Evolutionary conservation across 352 stramenopile species (phyloP).

Genomic region (Globisporangium recalcitrans): DNA sequence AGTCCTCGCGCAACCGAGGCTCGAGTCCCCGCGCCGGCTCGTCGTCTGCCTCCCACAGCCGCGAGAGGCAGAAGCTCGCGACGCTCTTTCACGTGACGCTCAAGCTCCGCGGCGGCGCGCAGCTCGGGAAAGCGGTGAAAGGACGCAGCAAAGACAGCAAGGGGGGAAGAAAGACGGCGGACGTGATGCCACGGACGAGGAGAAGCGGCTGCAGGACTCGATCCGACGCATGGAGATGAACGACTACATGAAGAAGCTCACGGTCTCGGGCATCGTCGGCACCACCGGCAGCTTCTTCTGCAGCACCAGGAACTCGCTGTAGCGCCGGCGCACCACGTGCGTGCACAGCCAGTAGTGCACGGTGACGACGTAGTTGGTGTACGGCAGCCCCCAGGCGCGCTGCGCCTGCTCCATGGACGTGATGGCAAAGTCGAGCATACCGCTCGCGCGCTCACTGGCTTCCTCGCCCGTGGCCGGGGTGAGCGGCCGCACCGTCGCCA

Average conservation of each 20-base stretch:
- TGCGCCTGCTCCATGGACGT: constrained; percentile 60
- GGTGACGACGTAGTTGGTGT: constrained; percentile 67
- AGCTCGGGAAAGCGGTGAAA: constrained; percentile 77
- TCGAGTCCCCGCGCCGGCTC: too few species aligned
- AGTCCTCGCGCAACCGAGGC: too few species aligned
- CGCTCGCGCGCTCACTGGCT: constrained; percentile 36
- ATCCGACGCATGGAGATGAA: constrained; percentile 83
- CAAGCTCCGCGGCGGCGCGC: constrained; percentile 54
- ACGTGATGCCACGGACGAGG: constrained; percentile 45
- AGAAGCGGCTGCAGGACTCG: constrained; percentile 64
- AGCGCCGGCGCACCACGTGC: constrained; percentile 60
- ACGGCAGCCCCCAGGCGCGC: constrained; percentile 42
- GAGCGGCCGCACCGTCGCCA: constrained; percentile 42
- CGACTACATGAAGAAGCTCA: constrained; percentile 81
- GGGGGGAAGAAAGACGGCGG: constrained; percentile 50
- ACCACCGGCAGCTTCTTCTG: constrained; percentile 44
- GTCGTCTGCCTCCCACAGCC: background rate
- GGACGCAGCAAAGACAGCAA: constrained; percentile 73
- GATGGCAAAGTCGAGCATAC: constrained; percentile 60
- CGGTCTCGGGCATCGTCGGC: constrained; percentile 43
- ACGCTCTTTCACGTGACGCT: constrained; percentile 31
- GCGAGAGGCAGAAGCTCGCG: background rate
- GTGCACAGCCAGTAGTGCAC: constrained; percentile 71
- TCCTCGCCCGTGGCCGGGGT: constrained; percentile 18
- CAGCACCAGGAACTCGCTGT: constrained; percentile 55